These are phyloP conservation scores for Populus pruinosa DNA, from an alignment of 345 rosid genomes.

Conservation along the genomic window DNA sequence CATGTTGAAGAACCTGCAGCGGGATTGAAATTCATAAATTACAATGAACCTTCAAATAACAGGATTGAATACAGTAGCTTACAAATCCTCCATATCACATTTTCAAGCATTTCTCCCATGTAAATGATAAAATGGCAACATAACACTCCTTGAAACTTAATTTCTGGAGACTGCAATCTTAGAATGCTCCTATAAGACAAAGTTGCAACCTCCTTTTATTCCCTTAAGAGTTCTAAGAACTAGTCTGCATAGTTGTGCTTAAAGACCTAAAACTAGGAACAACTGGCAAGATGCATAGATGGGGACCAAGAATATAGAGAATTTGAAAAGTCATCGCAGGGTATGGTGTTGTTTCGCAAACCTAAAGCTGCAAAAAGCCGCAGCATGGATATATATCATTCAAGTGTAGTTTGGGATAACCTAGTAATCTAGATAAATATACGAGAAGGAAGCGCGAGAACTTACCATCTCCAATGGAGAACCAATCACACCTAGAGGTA, in stretches of 20 bases:
- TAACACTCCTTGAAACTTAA: neutral
- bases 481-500: conserved; percentile 82
- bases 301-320: neutral
- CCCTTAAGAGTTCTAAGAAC: neutral
- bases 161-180: neutral
- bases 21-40: neutral
- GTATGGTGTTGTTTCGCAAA: too few species aligned
- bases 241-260: too few species aligned
- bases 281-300: too few species aligned
- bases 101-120: neutral
- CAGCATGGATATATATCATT: neutral
- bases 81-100: neutral
- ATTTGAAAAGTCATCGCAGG: neutral
- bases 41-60: neutral
- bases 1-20: conserved; percentile 47
- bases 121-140: neutral
- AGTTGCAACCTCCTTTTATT: neutral
- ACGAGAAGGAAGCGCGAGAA: conserved; percentile 1
- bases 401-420: neutral
- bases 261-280: too few species aligned
- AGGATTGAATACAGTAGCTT: too few species aligned
- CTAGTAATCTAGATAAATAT: neutral
- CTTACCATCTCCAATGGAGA: conserved; percentile 89
- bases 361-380: neutral
- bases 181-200: neutral